Evolutionary conservation across 2,329 filamentous ascomycete species (phyloP).

Genomic region (Xylaria multiplex): DNA sequence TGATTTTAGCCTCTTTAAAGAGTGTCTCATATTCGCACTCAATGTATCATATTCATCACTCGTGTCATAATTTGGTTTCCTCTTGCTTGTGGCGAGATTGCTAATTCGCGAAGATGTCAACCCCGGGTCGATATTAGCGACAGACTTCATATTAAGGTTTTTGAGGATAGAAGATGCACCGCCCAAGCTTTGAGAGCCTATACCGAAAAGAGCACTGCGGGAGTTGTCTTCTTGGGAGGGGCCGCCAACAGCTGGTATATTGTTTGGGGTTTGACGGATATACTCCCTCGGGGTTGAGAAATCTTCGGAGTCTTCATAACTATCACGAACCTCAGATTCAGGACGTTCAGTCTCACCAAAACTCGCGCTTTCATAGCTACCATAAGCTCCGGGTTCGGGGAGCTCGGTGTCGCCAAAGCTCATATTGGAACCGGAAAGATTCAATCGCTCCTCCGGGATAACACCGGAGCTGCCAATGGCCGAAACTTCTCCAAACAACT

Average conservation of each 20-base stretch:
- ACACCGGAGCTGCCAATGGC: constrained; percentile 64
- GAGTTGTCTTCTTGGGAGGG: constrained; percentile 40
- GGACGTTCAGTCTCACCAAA: constrained; percentile 51
- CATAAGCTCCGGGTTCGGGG: constrained; percentile 54
- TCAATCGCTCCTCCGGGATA: constrained; percentile 60
- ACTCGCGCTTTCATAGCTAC: constrained; percentile 55
- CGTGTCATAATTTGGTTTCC: constrained; percentile 62
- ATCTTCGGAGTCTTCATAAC: constrained; percentile 58
- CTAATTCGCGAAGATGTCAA: constrained; percentile 37
- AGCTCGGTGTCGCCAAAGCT: constrained; percentile 52
- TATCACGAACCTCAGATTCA: constrained; percentile 56
- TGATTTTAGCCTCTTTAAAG: constrained; percentile 66
- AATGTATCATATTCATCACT: constrained; percentile 61
- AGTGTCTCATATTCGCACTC: constrained; percentile 54
- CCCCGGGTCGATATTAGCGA: constrained; percentile 41
- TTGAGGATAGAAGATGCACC: constrained; percentile 59
- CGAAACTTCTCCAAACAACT: constrained; percentile 68
- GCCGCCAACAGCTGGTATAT: constrained; percentile 19
- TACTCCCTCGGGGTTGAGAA: constrained; percentile 50
- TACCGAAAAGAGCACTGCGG: constrained; percentile 44
- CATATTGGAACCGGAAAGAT: constrained; percentile 55
- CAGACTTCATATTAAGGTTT: constrained; percentile 57
- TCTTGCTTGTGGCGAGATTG: constrained; percentile 63
- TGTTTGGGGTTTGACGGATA: constrained; percentile 38
- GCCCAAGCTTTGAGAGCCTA: constrained; percentile 64